Evolutionary conservation across 2,329 filamentous ascomycete genomes (phyloP).

Genomic region (Fusarium sp.): DNA sequence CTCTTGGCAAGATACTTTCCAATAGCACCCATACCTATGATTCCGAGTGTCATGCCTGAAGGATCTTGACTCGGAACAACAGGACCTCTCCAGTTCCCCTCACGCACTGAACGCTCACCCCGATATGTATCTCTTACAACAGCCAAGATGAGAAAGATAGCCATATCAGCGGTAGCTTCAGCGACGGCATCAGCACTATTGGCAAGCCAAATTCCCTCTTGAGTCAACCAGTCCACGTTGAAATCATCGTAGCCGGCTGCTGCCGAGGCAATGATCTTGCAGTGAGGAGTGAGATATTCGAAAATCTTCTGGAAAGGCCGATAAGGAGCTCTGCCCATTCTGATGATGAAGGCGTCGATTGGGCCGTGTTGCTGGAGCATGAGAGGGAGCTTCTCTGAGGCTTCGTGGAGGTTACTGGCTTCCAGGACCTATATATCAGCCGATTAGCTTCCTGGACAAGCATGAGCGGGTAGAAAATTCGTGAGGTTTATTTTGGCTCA

Average conservation of each 20-base stretch:
- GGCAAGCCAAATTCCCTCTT: slow-evolving; percentile 62
- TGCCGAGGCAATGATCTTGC: slow-evolving; percentile 59
- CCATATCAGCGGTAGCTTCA: slow-evolving; percentile 64
- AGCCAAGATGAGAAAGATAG: slow-evolving; percentile 51
- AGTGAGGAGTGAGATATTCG: slow-evolving; percentile 53
- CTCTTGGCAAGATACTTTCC: slow-evolving; percentile 58
- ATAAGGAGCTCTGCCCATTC: slow-evolving; percentile 61
- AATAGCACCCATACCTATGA: slow-evolving; percentile 62
- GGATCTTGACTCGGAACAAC: slow-evolving; percentile 56
- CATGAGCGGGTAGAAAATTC: rapidly evolving
- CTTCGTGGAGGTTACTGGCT: slow-evolving; percentile 52
- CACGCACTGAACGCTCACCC: slow-evolving; percentile 52
- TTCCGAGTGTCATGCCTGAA: slow-evolving; percentile 57
- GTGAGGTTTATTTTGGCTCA: slow-evolving; percentile 13
- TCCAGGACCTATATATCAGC: slow-evolving; percentile 42
- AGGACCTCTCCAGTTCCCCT: slow-evolving; percentile 53
- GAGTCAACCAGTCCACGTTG: slow-evolving; percentile 57
- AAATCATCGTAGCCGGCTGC: slow-evolving; percentile 63
- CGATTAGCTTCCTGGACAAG: background rate
- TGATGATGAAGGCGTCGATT: slow-evolving; percentile 61
- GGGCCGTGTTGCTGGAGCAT: slow-evolving; percentile 53
- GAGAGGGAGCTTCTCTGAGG: slow-evolving; percentile 51
- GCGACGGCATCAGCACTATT: slow-evolving; percentile 65
- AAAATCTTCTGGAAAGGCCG: slow-evolving; percentile 64
- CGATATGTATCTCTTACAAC: slow-evolving; percentile 58